Evolutionary conservation across 768 basidiomycete species (phyloP), one percentile per base, ranked within the genome.

Genomic region (Suillus cothurnatus): DNA sequence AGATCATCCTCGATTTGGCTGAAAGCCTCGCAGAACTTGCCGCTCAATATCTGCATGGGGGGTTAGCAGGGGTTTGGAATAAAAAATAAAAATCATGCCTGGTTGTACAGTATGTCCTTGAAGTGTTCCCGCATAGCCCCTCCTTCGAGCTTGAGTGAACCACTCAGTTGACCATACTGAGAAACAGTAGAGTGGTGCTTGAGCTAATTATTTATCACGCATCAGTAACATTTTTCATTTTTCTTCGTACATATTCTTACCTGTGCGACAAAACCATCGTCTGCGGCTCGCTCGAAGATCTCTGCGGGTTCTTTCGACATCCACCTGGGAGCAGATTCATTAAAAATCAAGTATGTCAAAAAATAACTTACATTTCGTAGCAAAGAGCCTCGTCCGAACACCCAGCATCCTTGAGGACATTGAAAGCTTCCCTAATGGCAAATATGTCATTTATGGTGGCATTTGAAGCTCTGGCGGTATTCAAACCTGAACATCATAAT

Each of bases 251-350:
- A 32, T 19, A 28, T 6, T 61, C 78, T 23, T 66, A 82, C 86
- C 77, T 88, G 86, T 21, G 71, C 72, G 58, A 88, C 83, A 74
- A 89, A 88, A 19, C 88, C 88, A 39, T 88, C 86, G 68, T 89
- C 87, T 7, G 87, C 88, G 9, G 88, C 86, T 21, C 85, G 79
- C 73, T 89, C 88, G 71, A 89, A 89, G 47, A 88, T 88, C 69
- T 88, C 87, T 8, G 87, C 87, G 1, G 88, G 87, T 69, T 89
- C 87, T 69, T 88, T 88, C 31, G 87, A 88, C 86, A 88, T 89
- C 87, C 88, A 88, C 86, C 87, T 86, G 58, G 8, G 38, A 58
- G 26, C 4, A 34, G 43, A 26, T 59, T 63, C 9, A 56, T 38
- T 62, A 49, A 26, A 55, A 6, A 41, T 66, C 36, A 47, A n/a